These are phyloP conservation scores for Phytophthora parvispora DNA, from an alignment of 352 stramenopile species.

Conservation along the genomic window DNA sequence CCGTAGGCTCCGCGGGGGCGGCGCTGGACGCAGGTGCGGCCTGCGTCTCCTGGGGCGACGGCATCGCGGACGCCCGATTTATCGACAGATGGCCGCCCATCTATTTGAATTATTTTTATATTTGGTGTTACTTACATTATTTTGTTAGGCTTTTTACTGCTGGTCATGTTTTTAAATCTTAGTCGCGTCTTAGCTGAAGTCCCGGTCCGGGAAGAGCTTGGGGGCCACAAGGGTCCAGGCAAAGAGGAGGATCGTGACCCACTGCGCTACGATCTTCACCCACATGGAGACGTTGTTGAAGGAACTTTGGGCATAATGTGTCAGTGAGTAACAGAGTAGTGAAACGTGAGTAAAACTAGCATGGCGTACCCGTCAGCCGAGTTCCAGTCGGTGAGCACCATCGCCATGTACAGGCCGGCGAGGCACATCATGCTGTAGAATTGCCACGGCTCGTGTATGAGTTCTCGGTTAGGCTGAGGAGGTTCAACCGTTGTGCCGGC, in stretches of 20 bases:
- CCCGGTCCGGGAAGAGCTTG: slow-evolving; percentile 94
- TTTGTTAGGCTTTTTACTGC: too few relatives aligned
- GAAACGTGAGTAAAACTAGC: background rate
- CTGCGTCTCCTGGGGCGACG: too few relatives aligned
- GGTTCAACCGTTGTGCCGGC: slow-evolving; percentile 65
- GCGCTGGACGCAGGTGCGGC: too few relatives aligned
- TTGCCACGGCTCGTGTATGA: slow-evolving; percentile 90
- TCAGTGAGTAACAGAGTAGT: background rate
- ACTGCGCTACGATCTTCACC: slow-evolving; percentile 96
- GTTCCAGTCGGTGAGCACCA: slow-evolving; percentile 97
- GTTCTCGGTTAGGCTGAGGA: slow-evolving; percentile 31
- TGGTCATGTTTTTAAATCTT: too few relatives aligned
- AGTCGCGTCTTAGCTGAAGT: slow-evolving; percentile 90
- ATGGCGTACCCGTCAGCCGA: slow-evolving; percentile 75
- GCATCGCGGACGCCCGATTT: too few relatives aligned
- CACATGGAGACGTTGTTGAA: slow-evolving; percentile 94
- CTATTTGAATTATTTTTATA: too few relatives aligned
- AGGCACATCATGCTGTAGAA: slow-evolving; percentile 95
- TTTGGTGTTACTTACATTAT: too few relatives aligned
- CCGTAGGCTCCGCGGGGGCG: too few relatives aligned
- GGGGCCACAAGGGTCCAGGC: slow-evolving; percentile 96
- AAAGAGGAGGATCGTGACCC: slow-evolving; percentile 95
- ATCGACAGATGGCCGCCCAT: too few relatives aligned
- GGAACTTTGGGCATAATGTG: slow-evolving; percentile 13
- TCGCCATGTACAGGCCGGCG: slow-evolving; percentile 94